These are phyloP conservation scores for Fomitopsis palustris DNA, from an alignment of 1,284 basidiomycete species.

Conservation along the genomic window DNA sequence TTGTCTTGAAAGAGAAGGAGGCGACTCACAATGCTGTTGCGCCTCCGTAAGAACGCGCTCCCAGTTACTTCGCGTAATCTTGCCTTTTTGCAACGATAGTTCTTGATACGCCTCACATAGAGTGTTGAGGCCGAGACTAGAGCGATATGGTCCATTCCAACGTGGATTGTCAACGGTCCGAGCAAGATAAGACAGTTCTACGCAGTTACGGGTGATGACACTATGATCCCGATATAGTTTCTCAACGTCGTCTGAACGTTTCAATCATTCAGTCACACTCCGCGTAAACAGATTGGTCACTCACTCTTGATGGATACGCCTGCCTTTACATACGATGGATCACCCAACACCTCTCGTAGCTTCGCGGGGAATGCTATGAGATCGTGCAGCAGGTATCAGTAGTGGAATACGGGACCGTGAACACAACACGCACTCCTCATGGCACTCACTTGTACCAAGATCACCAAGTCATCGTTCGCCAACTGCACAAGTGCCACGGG, in stretches of 20 bases:
- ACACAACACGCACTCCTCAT: slow-evolving; percentile 47
- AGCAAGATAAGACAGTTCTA: slow-evolving; percentile 67
- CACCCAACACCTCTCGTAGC: slow-evolving; percentile 47
- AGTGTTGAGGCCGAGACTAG: slow-evolving; percentile 55
- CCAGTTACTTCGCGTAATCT: slow-evolving; percentile 65
- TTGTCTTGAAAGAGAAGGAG: background rate
- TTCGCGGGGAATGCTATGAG: slow-evolving; percentile 51
- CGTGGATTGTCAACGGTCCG: slow-evolving; percentile 60
- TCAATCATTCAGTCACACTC: background rate
- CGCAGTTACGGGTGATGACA: slow-evolving; percentile 50
- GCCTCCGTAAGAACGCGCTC: slow-evolving; percentile 39
- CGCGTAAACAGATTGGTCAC: slow-evolving; percentile 15
- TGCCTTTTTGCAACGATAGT: slow-evolving; percentile 51
- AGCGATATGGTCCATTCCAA: slow-evolving; percentile 64
- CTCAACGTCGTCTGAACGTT: slow-evolving; percentile 52
- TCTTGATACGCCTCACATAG: slow-evolving; percentile 57
- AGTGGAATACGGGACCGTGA: background rate
- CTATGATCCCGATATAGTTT: slow-evolving; percentile 57
- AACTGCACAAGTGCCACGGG: slow-evolving; percentile 70
- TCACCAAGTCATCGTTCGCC: slow-evolving; percentile 46
- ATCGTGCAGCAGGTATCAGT: background rate
- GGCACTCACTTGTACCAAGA: slow-evolving; percentile 59
- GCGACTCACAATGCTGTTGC: slow-evolving; percentile 57
- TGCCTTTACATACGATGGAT: slow-evolving; percentile 51
- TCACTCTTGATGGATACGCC: slow-evolving; percentile 70